Evolutionary conservation across 2,329 filamentous ascomycete genomes (phyloP), one percentile per base, ranked within the genome.

Genomic region (Dothideomycetes sp.): DNA sequence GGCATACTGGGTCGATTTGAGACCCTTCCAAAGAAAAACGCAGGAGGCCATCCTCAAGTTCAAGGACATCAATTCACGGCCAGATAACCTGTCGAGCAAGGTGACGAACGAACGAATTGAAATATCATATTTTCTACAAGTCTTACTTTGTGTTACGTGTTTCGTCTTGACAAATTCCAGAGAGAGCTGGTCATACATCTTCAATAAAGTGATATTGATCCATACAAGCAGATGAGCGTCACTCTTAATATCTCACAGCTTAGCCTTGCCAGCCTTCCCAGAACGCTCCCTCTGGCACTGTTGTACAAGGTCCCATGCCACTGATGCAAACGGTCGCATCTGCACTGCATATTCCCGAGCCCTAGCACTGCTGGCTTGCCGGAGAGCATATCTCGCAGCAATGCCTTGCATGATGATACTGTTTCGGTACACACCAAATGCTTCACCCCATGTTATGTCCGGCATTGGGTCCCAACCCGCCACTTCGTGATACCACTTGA

Each of bases 311-410:
- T 72, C 68, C 85, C 87, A 95, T 5, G 86, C 84, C 52, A 82
- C 70, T 61, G 85, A 71, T 0, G 82, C 87, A 67, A 89, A 76
- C 16, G 83, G 79, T 32, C 67, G 71, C 64, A 84, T 79, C 59
- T 76, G 74, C 41, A 65, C 67, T 2, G 73, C 86, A 62, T 94
- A 84, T 29, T 78, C 71, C 51, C 70, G 74, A 5, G 91, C 91
- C 58, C 82, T 76, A 44, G 77, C 82, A 60, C 86, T 94, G 63
- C 87, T 94, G 25, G 91, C 91, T 70, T 96, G 45, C 34, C 89
- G 69, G 33, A 74, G 66, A 18, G 91, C 91, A 60, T 83, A 83
- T 48, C 91, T 69, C 35, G 91, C 91, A 34, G 88, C 88, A 58
- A 98, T 96, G 3, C 91, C 91, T 67, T 98, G 91, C 80, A 69